Evolutionary conservation across 2,329 filamentous ascomycete genomes (phyloP), one percentile per base, ranked within the genome.

Genomic region (Microascus cirrosus): DNA sequence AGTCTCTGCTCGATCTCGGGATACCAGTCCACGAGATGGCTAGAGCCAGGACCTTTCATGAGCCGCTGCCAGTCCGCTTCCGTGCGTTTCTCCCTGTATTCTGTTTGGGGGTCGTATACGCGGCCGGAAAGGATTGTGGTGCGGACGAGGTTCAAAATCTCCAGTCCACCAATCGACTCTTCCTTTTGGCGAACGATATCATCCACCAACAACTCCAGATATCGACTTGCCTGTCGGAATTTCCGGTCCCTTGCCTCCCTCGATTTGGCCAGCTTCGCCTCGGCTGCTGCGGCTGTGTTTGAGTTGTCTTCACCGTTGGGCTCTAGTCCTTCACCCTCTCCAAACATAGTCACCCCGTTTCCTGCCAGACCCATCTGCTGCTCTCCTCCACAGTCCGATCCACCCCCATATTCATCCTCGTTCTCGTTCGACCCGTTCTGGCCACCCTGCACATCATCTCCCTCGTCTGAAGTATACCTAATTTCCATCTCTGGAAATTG

Each of bases 21-120:
- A 12, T 58, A 58, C 56, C 56, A 58, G 11, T 58, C 50, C 20
- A 50, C 36, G 22, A 58, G 22, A 24, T 28, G 39, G 13, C 22
- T 13, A n/a, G 50, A 54, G 1, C 50, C 56, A 18, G 56, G 50
- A 7, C 56, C 56, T 13, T 15, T 25, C 7, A 45, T 20, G n/a
- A 50, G 25, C 15, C 34, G 32, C 35, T 53, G 50, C 56, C 56
- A 58, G 6, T 28, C 15, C n/a, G 5, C 34, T 3, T 25, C 35
- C 8, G 10, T 2, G n/a, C 50, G 25, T 5, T 48, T 48, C 42
- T 48, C 42, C 8, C 18, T 13, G 11, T 10, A n/a, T n/a, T 10
- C 42, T n/a, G n/a, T 48, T 22, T 20, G 20, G 15, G 42, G 18
- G n/a, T 48, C 42, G 11, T 48, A 10, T 2, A 48, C n/a, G 2